Evolutionary conservation across 2,329 filamentous ascomycete species (phyloP).

Genomic region (Pezicula rhizophila): DNA sequence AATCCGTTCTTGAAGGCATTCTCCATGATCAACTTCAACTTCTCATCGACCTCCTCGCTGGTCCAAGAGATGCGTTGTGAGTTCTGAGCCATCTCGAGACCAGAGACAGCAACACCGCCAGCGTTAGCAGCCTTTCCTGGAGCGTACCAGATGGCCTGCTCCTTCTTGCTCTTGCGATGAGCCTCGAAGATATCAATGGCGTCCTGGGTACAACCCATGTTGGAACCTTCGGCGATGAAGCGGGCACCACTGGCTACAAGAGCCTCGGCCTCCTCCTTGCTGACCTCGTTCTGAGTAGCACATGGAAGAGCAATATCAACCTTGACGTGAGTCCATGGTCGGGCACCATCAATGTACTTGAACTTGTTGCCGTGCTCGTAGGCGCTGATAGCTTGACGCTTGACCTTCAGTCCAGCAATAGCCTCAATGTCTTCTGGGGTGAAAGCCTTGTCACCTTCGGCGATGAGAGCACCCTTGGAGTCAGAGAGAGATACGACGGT

Average conservation of each 20-base stretch:
- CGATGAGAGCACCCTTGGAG: conserved; percentile 78
- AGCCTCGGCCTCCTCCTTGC: conserved; percentile 78
- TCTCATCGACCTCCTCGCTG: conserved; percentile 79
- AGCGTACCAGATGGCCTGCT: conserved; percentile 81
- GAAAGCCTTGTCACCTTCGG: conserved; percentile 65
- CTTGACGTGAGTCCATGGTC: conserved; percentile 86
- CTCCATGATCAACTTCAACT: conserved; percentile 94
- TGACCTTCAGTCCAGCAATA: conserved; percentile 82
- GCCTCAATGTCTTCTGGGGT: conserved; percentile 70
- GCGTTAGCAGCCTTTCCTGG: conserved; percentile 97
- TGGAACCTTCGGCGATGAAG: conserved; percentile 93
- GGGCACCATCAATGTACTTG: conserved; percentile 80
- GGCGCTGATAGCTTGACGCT: conserved; percentile 74
- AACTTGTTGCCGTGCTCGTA: conserved; percentile 62
- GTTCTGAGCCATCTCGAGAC: conserved; percentile 99
- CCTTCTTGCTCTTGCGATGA: conserved; percentile 63
- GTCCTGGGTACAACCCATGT: conserved; percentile 97
- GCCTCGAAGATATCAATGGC: conserved; percentile 92
- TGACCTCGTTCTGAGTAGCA: conserved; percentile 97
- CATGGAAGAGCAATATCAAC: conserved; percentile 89
- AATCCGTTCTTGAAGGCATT: conserved; percentile 85
- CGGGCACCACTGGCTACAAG: conserved; percentile 71
- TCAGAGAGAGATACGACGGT: conserved; percentile 91
- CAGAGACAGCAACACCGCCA: conserved; percentile 93
- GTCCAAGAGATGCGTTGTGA: conserved; percentile 82